phyloP scores from a whole-genome alignment of 2,329 filamentous ascomycete species.

The Pseudocercospora macadamiae region DNA sequence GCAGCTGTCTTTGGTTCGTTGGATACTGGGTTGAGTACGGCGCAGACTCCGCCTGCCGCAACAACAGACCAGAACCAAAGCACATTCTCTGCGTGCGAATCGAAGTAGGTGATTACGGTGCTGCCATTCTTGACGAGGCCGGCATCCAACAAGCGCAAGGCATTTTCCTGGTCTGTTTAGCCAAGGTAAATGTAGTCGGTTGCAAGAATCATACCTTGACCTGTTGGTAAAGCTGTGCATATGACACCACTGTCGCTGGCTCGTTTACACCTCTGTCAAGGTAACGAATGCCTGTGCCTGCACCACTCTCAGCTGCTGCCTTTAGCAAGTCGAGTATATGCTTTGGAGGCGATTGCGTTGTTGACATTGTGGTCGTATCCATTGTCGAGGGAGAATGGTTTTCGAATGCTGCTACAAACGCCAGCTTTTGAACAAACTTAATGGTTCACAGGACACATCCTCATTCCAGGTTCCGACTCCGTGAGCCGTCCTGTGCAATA shows the following conservation, averaged over 20 bases:
- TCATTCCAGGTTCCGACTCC: background rate
- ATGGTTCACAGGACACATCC: background rate
- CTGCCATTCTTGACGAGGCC: slow-evolving; percentile 22
- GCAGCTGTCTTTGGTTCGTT: slow-evolving; percentile 30
- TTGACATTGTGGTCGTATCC: background rate
- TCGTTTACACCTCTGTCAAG: slow-evolving; percentile 19
- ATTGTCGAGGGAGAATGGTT: background rate
- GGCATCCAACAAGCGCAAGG: slow-evolving; percentile 14
- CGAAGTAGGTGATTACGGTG: slow-evolving; percentile 38
- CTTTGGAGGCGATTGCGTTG: slow-evolving; percentile 1
- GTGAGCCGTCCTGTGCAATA: background rate
- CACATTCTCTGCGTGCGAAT: slow-evolving; percentile 43
- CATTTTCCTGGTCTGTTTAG: slow-evolving; percentile 19
- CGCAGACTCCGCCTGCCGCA: slow-evolving; percentile 36
- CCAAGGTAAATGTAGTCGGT: background rate
- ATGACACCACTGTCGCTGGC: slow-evolving; percentile 12
- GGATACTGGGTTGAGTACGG: slow-evolving; percentile 24
- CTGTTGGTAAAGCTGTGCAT: slow-evolving; percentile 20
- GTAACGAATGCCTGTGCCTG: slow-evolving; percentile 13
- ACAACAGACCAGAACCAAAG: slow-evolving; percentile 48
- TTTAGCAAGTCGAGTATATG: slow-evolving; percentile 23
- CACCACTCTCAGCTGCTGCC: slow-evolving; percentile 11
- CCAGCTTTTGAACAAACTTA: background rate
- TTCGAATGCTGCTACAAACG: background rate
- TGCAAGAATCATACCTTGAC: slow-evolving; percentile 14